Percentiles rank a stretch among this genome's conserved stretches.
These are phyloP conservation scores for Ceratocystis papillata DNA, from an alignment of 2,329 filamentous ascomycete species.

Conservation along the genomic window DNA sequence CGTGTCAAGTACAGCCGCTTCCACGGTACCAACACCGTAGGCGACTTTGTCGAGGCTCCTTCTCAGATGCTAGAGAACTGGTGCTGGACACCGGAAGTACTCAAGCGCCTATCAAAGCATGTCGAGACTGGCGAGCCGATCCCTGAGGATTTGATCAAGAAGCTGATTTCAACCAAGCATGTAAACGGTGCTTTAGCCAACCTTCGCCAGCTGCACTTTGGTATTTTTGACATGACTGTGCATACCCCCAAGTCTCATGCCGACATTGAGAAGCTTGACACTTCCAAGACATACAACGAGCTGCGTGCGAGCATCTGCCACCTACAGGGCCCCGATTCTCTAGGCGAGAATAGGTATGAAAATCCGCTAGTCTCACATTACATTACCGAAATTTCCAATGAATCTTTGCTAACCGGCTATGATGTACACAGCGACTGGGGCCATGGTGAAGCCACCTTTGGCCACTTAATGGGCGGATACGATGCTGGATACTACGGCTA, in stretches of 20 bases:
- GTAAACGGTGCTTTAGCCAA: constrained; percentile 73
- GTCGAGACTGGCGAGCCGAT: constrained; percentile 61
- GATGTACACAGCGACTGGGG: constrained; percentile 49
- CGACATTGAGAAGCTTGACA: constrained; percentile 54
- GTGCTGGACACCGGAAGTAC: constrained; percentile 58
- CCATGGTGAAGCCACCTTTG: constrained; percentile 68
- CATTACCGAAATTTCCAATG: not conserved
- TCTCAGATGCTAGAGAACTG: constrained; percentile 67
- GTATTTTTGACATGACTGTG: constrained; percentile 73
- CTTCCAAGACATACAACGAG: constrained; percentile 59
- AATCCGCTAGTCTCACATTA: not conserved
- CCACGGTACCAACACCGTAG: constrained; percentile 55
- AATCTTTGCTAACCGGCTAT: constrained; percentile 10
- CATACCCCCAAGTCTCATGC: constrained; percentile 60
- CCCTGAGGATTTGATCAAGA: constrained; percentile 62
- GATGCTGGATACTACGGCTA: constrained; percentile 77
- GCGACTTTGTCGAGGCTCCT: constrained; percentile 62
- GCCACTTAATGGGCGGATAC: constrained; percentile 73
- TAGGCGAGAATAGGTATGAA: constrained; percentile 46
- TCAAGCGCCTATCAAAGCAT: constrained; percentile 59
- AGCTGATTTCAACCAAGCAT: constrained; percentile 65
- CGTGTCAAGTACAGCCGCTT: constrained; percentile 53
- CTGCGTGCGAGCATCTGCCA: constrained; percentile 61
- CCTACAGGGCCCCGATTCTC: constrained; percentile 60
- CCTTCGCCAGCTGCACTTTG: constrained; percentile 67